Evolutionary conservation across 2,329 filamentous ascomycete species (phyloP).

Genomic region (Myriosclerotinia scirpicola): DNA sequence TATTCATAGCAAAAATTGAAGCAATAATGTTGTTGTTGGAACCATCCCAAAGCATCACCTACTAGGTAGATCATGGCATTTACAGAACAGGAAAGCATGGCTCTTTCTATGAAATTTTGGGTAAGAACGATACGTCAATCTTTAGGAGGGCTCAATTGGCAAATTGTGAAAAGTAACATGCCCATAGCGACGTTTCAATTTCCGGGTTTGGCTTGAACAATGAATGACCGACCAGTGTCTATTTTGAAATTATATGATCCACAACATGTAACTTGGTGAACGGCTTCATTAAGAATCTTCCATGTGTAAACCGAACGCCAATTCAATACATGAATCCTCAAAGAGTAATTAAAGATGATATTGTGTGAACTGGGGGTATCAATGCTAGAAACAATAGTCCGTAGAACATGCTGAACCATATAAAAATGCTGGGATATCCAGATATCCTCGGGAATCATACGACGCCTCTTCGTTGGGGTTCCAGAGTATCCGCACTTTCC

Average conservation of each 20-base stretch:
- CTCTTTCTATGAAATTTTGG: background rate
- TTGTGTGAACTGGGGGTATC: slow-evolving; percentile 15
- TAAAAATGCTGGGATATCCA: slow-evolving; percentile 21
- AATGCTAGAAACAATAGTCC: slow-evolving; percentile 22
- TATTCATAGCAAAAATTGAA: slow-evolving; percentile 41
- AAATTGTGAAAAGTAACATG: too few relatives aligned
- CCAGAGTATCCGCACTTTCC: slow-evolving; percentile 47
- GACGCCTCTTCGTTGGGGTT: slow-evolving; percentile 33
- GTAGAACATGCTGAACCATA: slow-evolving; percentile 13
- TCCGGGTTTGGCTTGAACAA: background rate
- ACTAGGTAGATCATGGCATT: background rate
- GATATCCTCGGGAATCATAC: slow-evolving; percentile 35
- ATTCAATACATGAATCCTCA: background rate
- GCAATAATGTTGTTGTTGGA: slow-evolving; percentile 28
- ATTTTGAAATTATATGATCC: background rate
- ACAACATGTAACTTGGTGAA: background rate
- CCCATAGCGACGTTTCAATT: background rate
- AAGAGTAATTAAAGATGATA: slow-evolving; percentile 9
- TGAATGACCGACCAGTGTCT: background rate
- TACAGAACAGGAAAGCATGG: background rate
- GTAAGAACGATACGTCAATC: background rate
- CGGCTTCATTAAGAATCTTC: too few relatives aligned
- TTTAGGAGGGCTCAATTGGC: too few relatives aligned
- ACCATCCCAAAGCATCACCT: background rate
- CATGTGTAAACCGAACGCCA: background rate